Conservation (phyloP, 805 yeast genomes). For the Schwanniomyces vanrijiae region DNA sequence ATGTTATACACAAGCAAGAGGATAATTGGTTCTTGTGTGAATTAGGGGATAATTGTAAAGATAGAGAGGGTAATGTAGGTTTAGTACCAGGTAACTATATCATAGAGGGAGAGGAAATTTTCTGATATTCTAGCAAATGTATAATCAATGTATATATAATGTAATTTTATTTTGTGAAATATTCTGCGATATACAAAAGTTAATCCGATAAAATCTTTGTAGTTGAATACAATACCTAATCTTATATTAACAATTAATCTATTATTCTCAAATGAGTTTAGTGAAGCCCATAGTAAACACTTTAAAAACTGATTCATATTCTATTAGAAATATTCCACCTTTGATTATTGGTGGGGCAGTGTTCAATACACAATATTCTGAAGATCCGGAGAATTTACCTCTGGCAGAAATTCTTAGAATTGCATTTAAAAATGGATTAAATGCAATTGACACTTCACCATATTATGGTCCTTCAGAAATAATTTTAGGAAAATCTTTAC, state of each 20-base stretch:
- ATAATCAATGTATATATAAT: not conserved
- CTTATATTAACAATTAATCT: too few species aligned
- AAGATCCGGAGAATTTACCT: slow-evolving; percentile 62
- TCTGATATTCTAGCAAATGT: slow-evolving; percentile 3
- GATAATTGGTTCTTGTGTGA: slow-evolving; percentile 48
- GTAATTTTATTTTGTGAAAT: not conserved
- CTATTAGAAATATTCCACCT: slow-evolving; percentile 46
- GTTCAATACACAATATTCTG: slow-evolving; percentile 77
- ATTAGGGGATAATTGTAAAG: slow-evolving; percentile 34
- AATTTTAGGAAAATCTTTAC: slow-evolving; percentile 67
- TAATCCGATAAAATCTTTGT: too few species aligned
- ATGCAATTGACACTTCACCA: slow-evolving; percentile 88
- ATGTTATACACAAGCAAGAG: slow-evolving; percentile 41
- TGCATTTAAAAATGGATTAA: slow-evolving; percentile 68
- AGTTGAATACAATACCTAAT: too few species aligned
- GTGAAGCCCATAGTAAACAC: slow-evolving; percentile 18
- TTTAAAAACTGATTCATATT: slow-evolving; percentile 18
- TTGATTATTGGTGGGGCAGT: slow-evolving; percentile 87
- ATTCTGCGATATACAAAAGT: not conserved
- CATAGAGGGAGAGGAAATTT: slow-evolving; percentile 29
- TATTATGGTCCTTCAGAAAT: slow-evolving; percentile 89
- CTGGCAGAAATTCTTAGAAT: slow-evolving; percentile 52
- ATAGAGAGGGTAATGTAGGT: slow-evolving; percentile 34
- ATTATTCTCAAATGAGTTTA: too few species aligned
- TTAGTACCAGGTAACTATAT: slow-evolving; percentile 46